Evolutionary conservation across 2,329 filamentous ascomycete genomes (phyloP), one percentile per base, ranked within the genome.

Genomic region (Xylariaceae sp.): DNA sequence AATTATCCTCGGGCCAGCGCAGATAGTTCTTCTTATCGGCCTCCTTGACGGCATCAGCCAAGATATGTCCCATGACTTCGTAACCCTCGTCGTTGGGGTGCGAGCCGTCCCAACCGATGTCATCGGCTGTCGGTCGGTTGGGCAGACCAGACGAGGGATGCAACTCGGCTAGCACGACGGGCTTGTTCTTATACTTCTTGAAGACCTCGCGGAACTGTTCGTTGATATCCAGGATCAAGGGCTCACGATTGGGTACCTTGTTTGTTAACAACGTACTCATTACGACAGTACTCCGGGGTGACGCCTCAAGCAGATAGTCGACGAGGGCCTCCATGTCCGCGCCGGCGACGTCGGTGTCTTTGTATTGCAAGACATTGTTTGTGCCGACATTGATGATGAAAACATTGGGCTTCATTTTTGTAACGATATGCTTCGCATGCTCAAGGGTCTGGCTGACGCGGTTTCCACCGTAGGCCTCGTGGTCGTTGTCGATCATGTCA

Each of bases 311-410:
- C 56, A 73, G 55, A 58, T 72, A 72, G 51, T 71, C 61, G 53
- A 73, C 66, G 51, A 73, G 64, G 13, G 63, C 56, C 47, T 66
- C 65, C 65, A 73, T 65, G 17, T 70, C 57, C 18, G 57, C 45
- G 30, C 68, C 67, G 1, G 69, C 65, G 51, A 66, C 63, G 49
- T 68, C 60, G 34, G 68, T 60, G 34, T 71, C 67, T 15, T 57
- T 53, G n/a, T 65, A 47, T 42, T 72, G 71, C 17, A 71, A 62
- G 9, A 69, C 69, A 53, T 74, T 72, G 59, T 73, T 74, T 10
- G 71, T 70, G 15, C 72, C 72, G 34, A 67, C 65, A 39, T 73
- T 69, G 54, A 74, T 69, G 15, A 72, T n/a, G 53, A 73, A 69
- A 2, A 73, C 6, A 55, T 74, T 72, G 2, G 72, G 72, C 42